phyloP scores from a whole-genome alignment of 495 filamentous ascomycete genomes.

The Friedmanniomyces simplex region DNA sequence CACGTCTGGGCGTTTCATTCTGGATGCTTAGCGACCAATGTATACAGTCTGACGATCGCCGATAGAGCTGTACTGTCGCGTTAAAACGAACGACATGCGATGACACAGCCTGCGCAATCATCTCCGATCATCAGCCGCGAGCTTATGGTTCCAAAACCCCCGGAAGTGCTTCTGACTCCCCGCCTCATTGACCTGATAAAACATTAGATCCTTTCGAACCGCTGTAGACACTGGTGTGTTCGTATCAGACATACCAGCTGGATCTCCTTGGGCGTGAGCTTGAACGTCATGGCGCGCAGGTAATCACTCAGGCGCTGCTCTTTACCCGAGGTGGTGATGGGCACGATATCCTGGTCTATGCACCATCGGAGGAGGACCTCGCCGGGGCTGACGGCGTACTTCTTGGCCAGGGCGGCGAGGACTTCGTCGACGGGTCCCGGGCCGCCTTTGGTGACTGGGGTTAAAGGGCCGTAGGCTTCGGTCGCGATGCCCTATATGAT shows the following conservation, averaged over 20 bases:
- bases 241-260: slow-evolving; percentile 48
- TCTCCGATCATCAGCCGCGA: slow-evolving; percentile 15
- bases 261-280: slow-evolving; percentile 61
- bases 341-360: slow-evolving; percentile 67
- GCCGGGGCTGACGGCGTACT: slow-evolving; percentile 62
- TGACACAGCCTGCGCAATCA: too few relatives aligned
- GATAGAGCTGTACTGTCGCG: too few relatives aligned
- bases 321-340: slow-evolving; percentile 66
- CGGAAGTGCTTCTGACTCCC: slow-evolving; percentile 24
- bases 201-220: too few relatives aligned
- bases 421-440: slow-evolving; percentile 59
- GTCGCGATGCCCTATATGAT: slow-evolving; percentile 64
- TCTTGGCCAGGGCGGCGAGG: slow-evolving; percentile 51
- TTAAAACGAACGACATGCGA: too few relatives aligned
- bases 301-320: slow-evolving; percentile 59
- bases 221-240: too few relatives aligned
- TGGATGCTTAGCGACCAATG: too few relatives aligned
- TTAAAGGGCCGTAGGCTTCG: slow-evolving; percentile 58
- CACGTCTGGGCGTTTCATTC: too few relatives aligned
- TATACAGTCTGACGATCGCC: too few relatives aligned
- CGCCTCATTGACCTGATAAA: slow-evolving; percentile 19
- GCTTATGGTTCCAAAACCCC: slow-evolving; percentile 25
- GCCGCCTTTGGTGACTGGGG: slow-evolving; percentile 51
- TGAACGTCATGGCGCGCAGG: slow-evolving; percentile 53
- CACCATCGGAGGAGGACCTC: slow-evolving; percentile 70